Percentiles rank a stretch among this genome's conserved stretches.
phyloP scores from a whole-genome alignment of 2,329 filamentous ascomycete species.

The Fusarium tjaetaba region DNA sequence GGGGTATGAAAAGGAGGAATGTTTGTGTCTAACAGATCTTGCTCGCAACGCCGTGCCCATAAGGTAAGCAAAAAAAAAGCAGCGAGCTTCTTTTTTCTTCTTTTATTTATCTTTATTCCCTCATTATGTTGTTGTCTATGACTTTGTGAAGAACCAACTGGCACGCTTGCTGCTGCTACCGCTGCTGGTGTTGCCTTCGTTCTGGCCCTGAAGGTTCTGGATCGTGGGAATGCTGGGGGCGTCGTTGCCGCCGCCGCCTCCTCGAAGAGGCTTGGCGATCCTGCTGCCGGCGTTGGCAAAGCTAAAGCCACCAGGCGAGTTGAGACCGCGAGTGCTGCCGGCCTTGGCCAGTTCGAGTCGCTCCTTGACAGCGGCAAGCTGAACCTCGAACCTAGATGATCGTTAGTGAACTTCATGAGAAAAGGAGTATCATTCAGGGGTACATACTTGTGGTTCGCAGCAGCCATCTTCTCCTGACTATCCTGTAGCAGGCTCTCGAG shows the following conservation, averaged over 20 bases:
- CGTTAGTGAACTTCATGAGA: slow-evolving; percentile 41
- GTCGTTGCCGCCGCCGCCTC: slow-evolving; percentile 64
- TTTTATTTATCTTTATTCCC: slow-evolving; percentile 33
- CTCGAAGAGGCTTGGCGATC: slow-evolving; percentile 75
- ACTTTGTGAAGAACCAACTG: slow-evolving; percentile 80
- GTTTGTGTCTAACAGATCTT: slow-evolving; percentile 35
- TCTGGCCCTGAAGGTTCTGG: slow-evolving; percentile 58
- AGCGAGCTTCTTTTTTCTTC: slow-evolving; percentile 34
- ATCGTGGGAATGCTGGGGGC: slow-evolving; percentile 64
- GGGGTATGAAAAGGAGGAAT: slow-evolving; percentile 32
- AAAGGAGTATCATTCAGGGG: not conserved
- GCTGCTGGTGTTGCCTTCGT: slow-evolving; percentile 37
- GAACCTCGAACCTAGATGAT: slow-evolving; percentile 84
- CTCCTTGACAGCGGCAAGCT: slow-evolving; percentile 97
- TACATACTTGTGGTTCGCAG: slow-evolving; percentile 94
- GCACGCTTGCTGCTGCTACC: slow-evolving; percentile 68
- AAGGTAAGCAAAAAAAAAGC: slow-evolving; percentile 41
- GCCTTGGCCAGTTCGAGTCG: slow-evolving; percentile 94
- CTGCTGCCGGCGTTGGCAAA: slow-evolving; percentile 72
- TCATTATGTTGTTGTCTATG: slow-evolving; percentile 45
- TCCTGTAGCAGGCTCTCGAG: slow-evolving; percentile 93
- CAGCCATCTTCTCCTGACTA: slow-evolving; percentile 97
- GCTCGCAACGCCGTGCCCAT: slow-evolving; percentile 43
- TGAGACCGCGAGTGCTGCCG: slow-evolving; percentile 86
- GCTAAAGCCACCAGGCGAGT: slow-evolving; percentile 75